phyloP scores from a whole-genome alignment of 2,329 filamentous ascomycete genomes.

The Aaosphaeria pasadenensis region DNA sequence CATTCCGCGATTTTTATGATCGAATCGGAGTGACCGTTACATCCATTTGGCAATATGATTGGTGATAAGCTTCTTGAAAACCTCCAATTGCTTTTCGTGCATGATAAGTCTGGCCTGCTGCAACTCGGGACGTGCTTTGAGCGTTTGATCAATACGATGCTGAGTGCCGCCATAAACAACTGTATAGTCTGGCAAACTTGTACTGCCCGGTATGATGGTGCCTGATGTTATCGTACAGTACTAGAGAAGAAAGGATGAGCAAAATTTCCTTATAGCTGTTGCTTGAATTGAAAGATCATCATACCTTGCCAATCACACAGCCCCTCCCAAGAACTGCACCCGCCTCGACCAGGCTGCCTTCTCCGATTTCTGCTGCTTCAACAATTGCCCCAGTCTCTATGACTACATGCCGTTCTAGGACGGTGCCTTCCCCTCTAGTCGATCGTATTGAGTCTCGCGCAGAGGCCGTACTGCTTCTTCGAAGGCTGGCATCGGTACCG shows the following conservation, averaged over 20 bases:
- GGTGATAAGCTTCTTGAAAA: constrained; percentile 32
- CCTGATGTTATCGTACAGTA: constrained; percentile 44
- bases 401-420: constrained; percentile 41
- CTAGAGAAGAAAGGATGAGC: constrained; percentile 14
- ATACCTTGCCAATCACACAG: constrained; percentile 42
- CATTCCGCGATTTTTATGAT: too few species aligned
- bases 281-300: background rate
- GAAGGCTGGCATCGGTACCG: constrained; percentile 3
- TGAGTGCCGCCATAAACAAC: constrained; percentile 42
- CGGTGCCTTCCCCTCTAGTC: constrained; percentile 27
- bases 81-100: constrained; percentile 35
- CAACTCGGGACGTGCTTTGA: constrained; percentile 28
- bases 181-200: constrained; percentile 44
- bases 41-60: constrained; percentile 37
- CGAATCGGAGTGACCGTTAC: background rate
- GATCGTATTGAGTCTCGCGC: constrained; percentile 7
- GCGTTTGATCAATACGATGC: constrained; percentile 39
- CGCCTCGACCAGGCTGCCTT: constrained; percentile 33
- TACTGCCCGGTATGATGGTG: constrained; percentile 32
- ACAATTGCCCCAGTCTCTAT: constrained; percentile 45
- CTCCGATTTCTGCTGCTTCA: constrained; percentile 35
- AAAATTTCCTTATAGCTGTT: background rate
- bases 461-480: constrained; percentile 10
- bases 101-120: constrained; percentile 23
- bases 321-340: constrained; percentile 32